A percentile compares a stretch with the other conserved stretches of the same genome.
Conservation (phyloP, 768 basidiomycete species). For the Boletus insuetus region DNA sequence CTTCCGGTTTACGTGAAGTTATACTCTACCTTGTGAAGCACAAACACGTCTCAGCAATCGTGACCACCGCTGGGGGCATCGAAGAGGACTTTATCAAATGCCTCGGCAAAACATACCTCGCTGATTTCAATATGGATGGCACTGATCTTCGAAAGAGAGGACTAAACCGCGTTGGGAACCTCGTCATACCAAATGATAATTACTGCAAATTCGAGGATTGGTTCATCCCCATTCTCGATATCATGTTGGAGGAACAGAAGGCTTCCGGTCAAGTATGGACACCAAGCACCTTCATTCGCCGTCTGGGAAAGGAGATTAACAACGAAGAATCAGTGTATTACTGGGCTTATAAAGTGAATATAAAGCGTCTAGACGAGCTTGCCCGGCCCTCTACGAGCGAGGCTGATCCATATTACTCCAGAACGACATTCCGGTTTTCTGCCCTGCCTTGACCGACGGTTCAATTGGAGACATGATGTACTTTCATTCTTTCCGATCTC, state of each 20-base stretch:
- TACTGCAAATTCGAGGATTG: conserved; percentile 99
- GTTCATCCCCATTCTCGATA: conserved; percentile 91
- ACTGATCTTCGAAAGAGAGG: conserved; percentile 82
- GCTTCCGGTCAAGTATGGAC: conserved; percentile 72
- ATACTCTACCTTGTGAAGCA: conserved; percentile 92
- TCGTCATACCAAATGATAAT: conserved; percentile 95
- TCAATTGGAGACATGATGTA: conserved; percentile 99
- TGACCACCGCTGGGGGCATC: conserved; percentile 97
- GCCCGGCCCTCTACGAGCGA: conserved; percentile 10
- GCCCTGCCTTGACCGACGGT: conserved; percentile 96
- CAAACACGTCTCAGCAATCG: conserved; percentile 82
- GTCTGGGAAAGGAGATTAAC: conserved; percentile 96
- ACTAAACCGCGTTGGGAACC: conserved; percentile 97
- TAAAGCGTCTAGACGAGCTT: conserved; percentile 15
- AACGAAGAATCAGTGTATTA: conserved; percentile 98
- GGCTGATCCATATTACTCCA: conserved; percentile 38
- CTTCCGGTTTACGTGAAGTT: conserved; percentile 92
- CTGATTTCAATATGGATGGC: conserved; percentile 90
- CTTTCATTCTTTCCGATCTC: conserved; percentile 91
- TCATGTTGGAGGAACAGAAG: conserved; percentile 88
- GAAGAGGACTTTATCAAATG: conserved; percentile 99
- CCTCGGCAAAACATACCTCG: conserved; percentile 92
- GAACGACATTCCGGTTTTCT: conserved; percentile 99
- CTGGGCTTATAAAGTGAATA: conserved; percentile 96
- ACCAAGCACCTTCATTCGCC: conserved; percentile 88